Evolutionary conservation across 2,329 filamentous ascomycete genomes (phyloP).

Genomic region (Xylariaceae sp.): DNA sequence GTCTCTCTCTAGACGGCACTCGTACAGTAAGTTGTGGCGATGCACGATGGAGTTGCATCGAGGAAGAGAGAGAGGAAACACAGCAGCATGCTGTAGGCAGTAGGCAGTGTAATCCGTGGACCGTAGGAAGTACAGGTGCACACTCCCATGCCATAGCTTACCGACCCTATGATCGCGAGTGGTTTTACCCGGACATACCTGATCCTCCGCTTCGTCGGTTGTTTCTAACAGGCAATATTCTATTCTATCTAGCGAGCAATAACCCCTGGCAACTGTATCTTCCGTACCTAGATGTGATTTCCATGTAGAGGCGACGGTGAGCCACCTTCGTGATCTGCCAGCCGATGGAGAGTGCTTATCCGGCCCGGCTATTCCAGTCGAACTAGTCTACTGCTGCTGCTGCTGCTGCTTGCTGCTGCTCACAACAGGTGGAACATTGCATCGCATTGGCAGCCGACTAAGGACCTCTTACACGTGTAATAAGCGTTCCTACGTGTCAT

Average conservation of each 20-base stretch:
- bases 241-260: neutral
- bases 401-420: neutral
- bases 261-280: neutral
- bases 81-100: neutral
- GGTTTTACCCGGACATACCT: neutral
- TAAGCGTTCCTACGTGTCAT: neutral
- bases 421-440: neutral
- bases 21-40: neutral
- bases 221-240: neutral
- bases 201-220: neutral
- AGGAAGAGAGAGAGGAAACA: neutral
- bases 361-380: conserved; percentile 12
- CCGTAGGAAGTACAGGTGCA: too few relatives aligned
- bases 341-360: conserved; percentile 7
- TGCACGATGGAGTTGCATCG: neutral
- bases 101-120: too few relatives aligned
- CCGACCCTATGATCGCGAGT: neutral
- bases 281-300: neutral
- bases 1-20: neutral
- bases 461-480: neutral
- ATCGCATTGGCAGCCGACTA: neutral
- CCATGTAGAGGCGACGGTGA: neutral
- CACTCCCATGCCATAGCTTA: too few relatives aligned
- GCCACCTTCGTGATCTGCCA: conserved; percentile 6
- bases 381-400: neutral